A percentile compares a stretch with the other conserved stretches of the same genome.
These are phyloP conservation scores for Kluyveromyces sp. DNA, from an alignment of 1,139 yeast species.

Conservation along the genomic window DNA sequence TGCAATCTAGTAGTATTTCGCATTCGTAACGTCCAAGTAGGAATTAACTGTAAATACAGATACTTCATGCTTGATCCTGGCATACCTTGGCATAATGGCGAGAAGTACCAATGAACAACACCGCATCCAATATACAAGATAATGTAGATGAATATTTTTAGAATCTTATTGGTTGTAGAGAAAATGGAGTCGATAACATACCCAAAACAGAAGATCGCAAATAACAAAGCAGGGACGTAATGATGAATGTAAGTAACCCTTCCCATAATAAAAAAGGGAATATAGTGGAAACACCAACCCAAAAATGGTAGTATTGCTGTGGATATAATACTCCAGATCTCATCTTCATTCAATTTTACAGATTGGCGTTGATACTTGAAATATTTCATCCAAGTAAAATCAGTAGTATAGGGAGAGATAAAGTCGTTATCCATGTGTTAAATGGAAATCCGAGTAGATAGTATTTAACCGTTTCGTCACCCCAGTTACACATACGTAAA, in stretches of 20 bases:
- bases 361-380: conserved; percentile 60
- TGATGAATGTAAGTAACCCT: conserved; percentile 81
- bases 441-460: conserved; percentile 63
- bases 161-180: conserved; percentile 21
- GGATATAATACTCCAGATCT: conserved; percentile 35
- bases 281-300: conserved; percentile 64
- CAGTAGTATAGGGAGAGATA: conserved; percentile 29
- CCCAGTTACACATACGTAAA: conserved; percentile 66
- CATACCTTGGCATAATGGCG: conserved; percentile 49
- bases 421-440: conserved; percentile 52
- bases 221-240: conserved; percentile 72
- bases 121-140: conserved; percentile 34
- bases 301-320: conserved; percentile 57
- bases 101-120: conserved; percentile 40
- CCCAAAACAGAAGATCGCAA: conserved; percentile 60
- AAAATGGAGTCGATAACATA: conserved; percentile 44
- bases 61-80: conserved; percentile 41
- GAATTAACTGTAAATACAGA: conserved; percentile 40
- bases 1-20: neutral
- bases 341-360: conserved; percentile 21
- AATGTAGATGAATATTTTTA: conserved; percentile 27
- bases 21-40: conserved; percentile 33
- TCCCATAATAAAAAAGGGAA: conserved; percentile 73
- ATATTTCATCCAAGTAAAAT: conserved; percentile 34
- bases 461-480: conserved; percentile 38